Base-by-base conservation (phyloP, 805 yeast genomes). In the Ogataea sp. region DNA sequence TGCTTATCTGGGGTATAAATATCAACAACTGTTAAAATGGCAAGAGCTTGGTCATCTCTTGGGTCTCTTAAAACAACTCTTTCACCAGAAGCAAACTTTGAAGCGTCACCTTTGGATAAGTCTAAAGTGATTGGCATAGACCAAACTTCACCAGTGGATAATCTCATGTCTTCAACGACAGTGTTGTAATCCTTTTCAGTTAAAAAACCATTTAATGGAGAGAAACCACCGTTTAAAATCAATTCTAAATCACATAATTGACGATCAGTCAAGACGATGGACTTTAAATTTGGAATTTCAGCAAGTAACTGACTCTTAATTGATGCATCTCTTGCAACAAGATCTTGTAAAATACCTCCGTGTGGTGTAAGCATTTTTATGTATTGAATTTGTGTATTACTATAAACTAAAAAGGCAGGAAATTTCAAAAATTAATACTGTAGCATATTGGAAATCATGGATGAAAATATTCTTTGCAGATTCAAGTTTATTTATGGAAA, bases 221-320 rank as follows among this genome's bases (percentile, higher is more conserved):
- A 87, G 61, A 89, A 89, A 5, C 97, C 97, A 61, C 97, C 97
- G 53, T 83, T 83, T 44, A 90, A 66, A 56, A 89, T 85, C 61
- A 90, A 71, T 66, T 89, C 97, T 55, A 90, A 67, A 62, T 89
- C 97, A 64, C 97, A 89, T 41, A 89, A 69, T 61, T 89, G 97
- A 59, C 97, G 82, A 46, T 78, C 90, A 26, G 94, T 80, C 48
- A 89, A 70, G 11, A 61, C 63, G 37, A 74, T 59, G n/a, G 70
- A 53, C 18, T 68, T 63, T 39, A 78, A 68, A 13, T 63, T 43
- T 25, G 68, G 64, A 16, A 81, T 72, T 63, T 87, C 93, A 21
- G 65, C 54, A 33, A 81, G 53, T 32, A 89, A 69, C 38, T 71
- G 66, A 6, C 56, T 57, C 49, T 73, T 78, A 48, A 73, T 76